Percentiles rank a stretch among this genome's conserved stretches.
These are phyloP conservation scores for Diaporthe australafricana DNA, from an alignment of 2,329 filamentous ascomycete species.

Conservation along the genomic window DNA sequence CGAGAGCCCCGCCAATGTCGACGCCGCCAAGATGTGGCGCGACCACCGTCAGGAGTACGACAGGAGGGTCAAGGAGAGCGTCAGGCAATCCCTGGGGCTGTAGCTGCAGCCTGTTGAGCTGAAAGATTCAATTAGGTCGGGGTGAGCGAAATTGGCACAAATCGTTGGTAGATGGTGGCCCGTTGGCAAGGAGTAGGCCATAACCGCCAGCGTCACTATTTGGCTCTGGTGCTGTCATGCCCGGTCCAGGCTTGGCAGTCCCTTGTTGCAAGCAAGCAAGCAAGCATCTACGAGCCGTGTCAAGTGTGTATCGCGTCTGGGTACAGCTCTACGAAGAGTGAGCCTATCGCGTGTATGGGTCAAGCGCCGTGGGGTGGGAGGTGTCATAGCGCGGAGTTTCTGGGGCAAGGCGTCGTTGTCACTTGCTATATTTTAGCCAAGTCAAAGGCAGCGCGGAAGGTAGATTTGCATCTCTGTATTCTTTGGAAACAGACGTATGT, in stretches of 20 bases:
- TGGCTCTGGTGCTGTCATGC: background rate
- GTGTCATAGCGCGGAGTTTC: constrained; percentile 29
- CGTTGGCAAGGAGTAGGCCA: background rate
- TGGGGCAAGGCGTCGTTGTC: background rate
- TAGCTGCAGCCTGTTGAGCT: constrained; percentile 48
- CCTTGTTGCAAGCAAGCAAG: background rate
- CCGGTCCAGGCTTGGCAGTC: background rate
- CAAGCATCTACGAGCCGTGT: background rate
- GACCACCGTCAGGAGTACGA: constrained; percentile 88
- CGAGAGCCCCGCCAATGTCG: constrained; percentile 95
- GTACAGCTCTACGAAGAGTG: background rate
- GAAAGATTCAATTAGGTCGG: background rate
- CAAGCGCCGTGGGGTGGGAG: background rate
- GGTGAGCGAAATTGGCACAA: background rate
- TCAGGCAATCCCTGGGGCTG: constrained; percentile 81
- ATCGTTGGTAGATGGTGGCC: background rate
- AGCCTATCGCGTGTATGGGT: background rate
- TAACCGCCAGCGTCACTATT: background rate
- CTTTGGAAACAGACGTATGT: background rate
- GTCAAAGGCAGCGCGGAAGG: background rate
- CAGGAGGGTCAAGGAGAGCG: constrained; percentile 83
- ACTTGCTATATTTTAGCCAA: background rate
- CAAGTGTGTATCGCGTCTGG: background rate
- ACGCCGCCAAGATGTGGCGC: constrained; percentile 96
- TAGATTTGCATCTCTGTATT: background rate